Evolutionary conservation across 176 grass and related monocot species (phyloP).

Genomic region (Aegilops tauschii): DNA sequence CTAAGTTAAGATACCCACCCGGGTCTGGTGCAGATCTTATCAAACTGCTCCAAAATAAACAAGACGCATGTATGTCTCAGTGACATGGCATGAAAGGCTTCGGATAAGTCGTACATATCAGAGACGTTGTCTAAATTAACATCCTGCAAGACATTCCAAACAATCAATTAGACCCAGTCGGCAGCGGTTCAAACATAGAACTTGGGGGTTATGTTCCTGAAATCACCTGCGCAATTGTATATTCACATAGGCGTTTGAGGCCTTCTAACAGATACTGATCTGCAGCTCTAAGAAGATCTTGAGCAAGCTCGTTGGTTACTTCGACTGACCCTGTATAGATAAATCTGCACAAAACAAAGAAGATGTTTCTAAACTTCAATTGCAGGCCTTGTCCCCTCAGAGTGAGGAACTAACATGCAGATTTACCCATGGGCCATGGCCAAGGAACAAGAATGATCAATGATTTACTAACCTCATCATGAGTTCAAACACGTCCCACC

Average conservation of each 20-base stretch:
- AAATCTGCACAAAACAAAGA: constrained; percentile 65
- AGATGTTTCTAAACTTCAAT: constrained; percentile 13
- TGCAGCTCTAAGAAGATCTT: constrained; percentile 93
- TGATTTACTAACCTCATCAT: constrained; percentile 85
- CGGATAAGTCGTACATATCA: constrained; percentile 93
- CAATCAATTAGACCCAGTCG: constrained; percentile 31
- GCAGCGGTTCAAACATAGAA: constrained; percentile 11
- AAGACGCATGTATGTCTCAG: constrained; percentile 93
- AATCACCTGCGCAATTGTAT: constrained; percentile 85
- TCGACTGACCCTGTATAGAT: constrained; percentile 95
- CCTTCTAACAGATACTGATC: constrained; percentile 99
- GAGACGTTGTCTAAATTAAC: constrained; percentile 87
- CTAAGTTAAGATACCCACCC: constrained; percentile 70
- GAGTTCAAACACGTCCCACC: constrained; percentile 89
- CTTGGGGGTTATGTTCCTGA: constrained; percentile 6
- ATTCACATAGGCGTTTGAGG: constrained; percentile 97
- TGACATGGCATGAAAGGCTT: constrained; percentile 92
- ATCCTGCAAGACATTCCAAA: constrained; percentile 58
- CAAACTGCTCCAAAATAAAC: constrained; percentile 93
- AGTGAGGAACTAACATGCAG: constrained; percentile 1
- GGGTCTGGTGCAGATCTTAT: constrained; percentile 72
- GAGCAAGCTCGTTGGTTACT: constrained; percentile 75
- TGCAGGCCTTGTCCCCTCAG: constrained; percentile 4
- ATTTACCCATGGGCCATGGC: neutral
- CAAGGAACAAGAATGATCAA: neutral